Conservation (phyloP, 352 stramenopile species). For the Phytophthora sansomeana region DNA sequence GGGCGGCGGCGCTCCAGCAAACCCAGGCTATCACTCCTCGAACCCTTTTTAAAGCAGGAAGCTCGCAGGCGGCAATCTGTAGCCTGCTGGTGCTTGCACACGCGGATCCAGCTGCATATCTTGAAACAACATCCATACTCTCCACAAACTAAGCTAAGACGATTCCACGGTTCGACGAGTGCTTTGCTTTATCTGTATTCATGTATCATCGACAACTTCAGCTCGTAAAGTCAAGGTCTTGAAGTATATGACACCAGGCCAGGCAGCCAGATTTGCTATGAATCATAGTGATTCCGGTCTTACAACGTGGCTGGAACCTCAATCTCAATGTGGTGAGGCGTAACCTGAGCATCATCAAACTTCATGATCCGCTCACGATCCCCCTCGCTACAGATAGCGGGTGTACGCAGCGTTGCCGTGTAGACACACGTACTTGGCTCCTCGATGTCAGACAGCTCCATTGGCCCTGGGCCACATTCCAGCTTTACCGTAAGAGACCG, state of each 20-base stretch:
- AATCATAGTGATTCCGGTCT: constrained; percentile 9
- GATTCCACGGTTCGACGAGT: background rate
- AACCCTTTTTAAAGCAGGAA: constrained; percentile 34
- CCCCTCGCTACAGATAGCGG: constrained; percentile 65
- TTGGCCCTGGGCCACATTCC: constrained; percentile 70
- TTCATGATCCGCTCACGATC: constrained; percentile 50
- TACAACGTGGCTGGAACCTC: constrained; percentile 62
- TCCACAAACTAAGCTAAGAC: constrained; percentile 16
- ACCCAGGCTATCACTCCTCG: constrained; percentile 39
- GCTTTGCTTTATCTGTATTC: constrained; percentile 21
- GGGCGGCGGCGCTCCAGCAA: constrained; percentile 24
- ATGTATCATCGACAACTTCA: constrained; percentile 21
- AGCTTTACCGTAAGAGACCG: constrained; percentile 82
- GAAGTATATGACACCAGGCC: background rate
- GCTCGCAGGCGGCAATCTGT: background rate
- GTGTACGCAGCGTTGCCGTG: constrained; percentile 79
- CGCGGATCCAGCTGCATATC: constrained; percentile 14
- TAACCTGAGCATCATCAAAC: constrained; percentile 30
- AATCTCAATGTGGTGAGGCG: constrained; percentile 71
- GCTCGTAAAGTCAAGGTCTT: constrained; percentile 2
- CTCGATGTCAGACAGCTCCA: constrained; percentile 74
- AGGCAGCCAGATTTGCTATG: background rate
- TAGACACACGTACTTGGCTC: constrained; percentile 91
- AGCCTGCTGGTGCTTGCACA: no score
- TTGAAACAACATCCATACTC: constrained; percentile 14